A percentile compares a stretch with the other conserved stretches of the same genome.
phyloP scores from a whole-genome alignment of 129 eudicot species.

The Escallonia rubra region DNA sequence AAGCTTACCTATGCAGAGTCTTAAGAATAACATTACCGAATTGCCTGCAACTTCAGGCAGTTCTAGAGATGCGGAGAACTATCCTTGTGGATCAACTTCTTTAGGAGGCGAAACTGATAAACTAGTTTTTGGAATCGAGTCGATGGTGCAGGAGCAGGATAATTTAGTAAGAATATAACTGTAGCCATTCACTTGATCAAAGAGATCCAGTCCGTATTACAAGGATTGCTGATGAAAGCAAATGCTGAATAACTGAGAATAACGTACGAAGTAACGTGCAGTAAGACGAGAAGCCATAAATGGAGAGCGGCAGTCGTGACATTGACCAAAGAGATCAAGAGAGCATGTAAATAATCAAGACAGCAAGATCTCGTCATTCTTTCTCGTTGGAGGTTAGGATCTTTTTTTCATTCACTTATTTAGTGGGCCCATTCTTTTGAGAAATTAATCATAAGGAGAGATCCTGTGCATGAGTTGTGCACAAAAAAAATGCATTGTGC shows the following conservation, averaged over 20 bases:
- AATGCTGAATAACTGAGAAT: conserved; percentile 27
- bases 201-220: conserved; percentile 6
- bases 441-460: too few relatives aligned
- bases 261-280: conserved; percentile 18
- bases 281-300: conserved; percentile 15
- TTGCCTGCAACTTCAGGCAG: not conserved
- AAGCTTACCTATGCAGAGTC: conserved; percentile 7
- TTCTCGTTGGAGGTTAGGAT: not conserved
- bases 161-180: not conserved
- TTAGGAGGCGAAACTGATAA: conserved; percentile 7
- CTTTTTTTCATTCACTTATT: conserved; percentile 6
- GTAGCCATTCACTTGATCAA: conserved; percentile 1
- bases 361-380: too few relatives aligned
- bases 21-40: not conserved
- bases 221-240: conserved; percentile 28
- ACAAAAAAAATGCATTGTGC: too few relatives aligned
- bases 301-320: conserved; percentile 21
- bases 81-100: conserved; percentile 4
- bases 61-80: conserved; percentile 5
- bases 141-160: not conserved
- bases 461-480: too few relatives aligned
- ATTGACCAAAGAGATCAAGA: conserved; percentile 24
- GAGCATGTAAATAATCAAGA: not conserved
- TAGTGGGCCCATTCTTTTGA: too few relatives aligned
- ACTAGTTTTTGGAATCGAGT: conserved; percentile 1